Percentiles rank a stretch among this genome's conserved stretches.
These are phyloP conservation scores for Betula pendula DNA, from an alignment of 306 rosid genomes.

Conservation along the genomic window DNA sequence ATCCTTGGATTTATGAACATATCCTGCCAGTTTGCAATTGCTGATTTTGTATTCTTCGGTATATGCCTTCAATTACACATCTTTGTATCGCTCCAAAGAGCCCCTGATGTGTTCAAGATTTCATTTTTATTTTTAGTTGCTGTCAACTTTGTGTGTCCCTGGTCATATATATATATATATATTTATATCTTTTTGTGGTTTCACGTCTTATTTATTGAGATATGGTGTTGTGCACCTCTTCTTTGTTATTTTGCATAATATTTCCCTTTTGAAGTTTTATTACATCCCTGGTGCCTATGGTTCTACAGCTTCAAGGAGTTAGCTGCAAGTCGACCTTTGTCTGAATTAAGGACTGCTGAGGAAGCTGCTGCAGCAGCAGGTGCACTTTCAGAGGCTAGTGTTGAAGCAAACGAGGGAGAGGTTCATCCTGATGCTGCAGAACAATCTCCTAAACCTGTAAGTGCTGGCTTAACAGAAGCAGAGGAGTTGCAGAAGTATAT, in stretches of 20 bases:
- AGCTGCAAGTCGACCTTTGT: constrained; percentile 79
- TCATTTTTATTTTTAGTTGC: not conserved
- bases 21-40: too few species aligned
- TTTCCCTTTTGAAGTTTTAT: not conserved
- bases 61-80: not conserved
- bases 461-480: constrained; percentile 93
- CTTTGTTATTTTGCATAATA: not conserved
- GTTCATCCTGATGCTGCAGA: constrained; percentile 57
- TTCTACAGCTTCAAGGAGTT: constrained; percentile 86
- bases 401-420: constrained; percentile 59
- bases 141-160: too few species aligned
- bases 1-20: too few species aligned
- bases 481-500: constrained; percentile 99
- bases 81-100: not conserved
- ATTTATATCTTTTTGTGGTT: not conserved
- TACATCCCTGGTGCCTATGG: constrained; percentile 31
- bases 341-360: constrained; percentile 74
- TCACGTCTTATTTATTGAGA: not conserved
- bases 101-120: not conserved
- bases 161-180: not conserved
- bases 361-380: constrained; percentile 58
- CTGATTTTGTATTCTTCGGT: too few species aligned
- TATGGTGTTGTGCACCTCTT: not conserved
- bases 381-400: constrained; percentile 51
- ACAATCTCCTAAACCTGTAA: constrained; percentile 68